These are phyloP conservation scores for Colletotrichum sp. DNA, from an alignment of 2,329 filamentous ascomycete species.

Conservation along the genomic window DNA sequence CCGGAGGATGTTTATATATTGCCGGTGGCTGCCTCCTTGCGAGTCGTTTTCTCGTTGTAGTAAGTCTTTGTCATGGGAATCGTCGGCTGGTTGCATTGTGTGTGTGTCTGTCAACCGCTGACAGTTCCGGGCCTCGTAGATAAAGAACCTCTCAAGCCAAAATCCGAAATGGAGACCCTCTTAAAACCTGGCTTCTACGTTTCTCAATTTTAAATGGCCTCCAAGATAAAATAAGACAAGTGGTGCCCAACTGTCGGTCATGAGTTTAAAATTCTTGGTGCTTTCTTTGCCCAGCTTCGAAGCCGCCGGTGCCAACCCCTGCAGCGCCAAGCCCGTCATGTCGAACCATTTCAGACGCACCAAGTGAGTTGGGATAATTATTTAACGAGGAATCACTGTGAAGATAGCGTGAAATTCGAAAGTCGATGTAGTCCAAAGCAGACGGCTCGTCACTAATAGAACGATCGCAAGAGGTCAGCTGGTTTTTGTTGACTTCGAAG, in stretches of 20 bases:
- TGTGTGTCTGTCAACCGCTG: too few species aligned
- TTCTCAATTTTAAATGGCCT: background rate
- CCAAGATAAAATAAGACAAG: background rate
- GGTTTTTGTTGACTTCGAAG: background rate
- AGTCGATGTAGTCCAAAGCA: background rate
- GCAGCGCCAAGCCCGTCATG: background rate
- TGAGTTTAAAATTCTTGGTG: background rate
- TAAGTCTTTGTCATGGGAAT: background rate
- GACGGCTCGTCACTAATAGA: background rate
- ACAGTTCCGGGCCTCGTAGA: too few species aligned
- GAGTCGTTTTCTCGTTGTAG: background rate
- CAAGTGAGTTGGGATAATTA: background rate
- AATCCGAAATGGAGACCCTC: too few species aligned
- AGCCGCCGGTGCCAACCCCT: background rate
- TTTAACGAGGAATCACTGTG: background rate
- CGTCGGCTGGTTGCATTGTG: background rate
- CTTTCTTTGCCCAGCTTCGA: background rate
- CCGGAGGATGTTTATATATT: background rate
- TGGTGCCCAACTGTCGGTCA: background rate
- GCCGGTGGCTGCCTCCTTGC: background rate
- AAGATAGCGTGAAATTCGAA: background rate
- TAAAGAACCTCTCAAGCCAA: too few species aligned
- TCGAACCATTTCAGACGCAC: background rate
- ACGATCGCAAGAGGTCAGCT: background rate
- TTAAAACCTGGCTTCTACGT: too few species aligned